Evolutionary conservation across 2,329 filamentous ascomycete species (phyloP).

Genomic region (Leptographium galeiforme): DNA sequence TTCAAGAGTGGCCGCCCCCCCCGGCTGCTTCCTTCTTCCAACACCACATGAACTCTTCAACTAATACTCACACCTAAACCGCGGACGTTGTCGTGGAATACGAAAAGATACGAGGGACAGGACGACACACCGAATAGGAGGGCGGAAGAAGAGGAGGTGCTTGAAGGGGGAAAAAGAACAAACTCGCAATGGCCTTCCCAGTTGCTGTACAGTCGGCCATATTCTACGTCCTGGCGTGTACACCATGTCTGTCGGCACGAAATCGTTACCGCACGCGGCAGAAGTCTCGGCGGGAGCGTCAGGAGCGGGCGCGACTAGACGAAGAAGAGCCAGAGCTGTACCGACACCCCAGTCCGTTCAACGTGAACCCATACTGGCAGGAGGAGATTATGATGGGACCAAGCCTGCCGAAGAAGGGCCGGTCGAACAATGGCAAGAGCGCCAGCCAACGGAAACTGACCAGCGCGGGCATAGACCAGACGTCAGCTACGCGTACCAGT

Average conservation of each 20-base stretch:
- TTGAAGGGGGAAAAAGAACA: background rate
- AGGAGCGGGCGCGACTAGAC: constrained; percentile 50
- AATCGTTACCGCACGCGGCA: constrained; percentile 58
- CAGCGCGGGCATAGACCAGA: constrained; percentile 42
- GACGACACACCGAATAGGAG: background rate
- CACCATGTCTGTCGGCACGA: constrained; percentile 60
- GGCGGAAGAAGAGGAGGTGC: background rate
- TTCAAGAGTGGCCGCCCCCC: background rate
- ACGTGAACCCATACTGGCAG: constrained; percentile 78
- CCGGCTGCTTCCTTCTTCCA: background rate
- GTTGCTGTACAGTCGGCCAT: constrained; percentile 59
- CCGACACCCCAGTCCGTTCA: constrained; percentile 67
- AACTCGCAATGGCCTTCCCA: constrained; percentile 32
- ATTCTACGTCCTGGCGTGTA: constrained; percentile 67
- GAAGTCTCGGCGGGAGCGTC: constrained; percentile 54
- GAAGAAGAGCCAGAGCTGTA: constrained; percentile 61
- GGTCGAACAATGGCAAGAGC: constrained; percentile 34
- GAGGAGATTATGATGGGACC: constrained; percentile 80
- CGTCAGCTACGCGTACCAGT: constrained; percentile 24
- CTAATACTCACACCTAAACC: background rate
- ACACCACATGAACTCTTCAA: background rate
- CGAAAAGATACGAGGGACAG: background rate
- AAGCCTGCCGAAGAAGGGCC: constrained; percentile 50
- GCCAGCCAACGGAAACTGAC: constrained; percentile 47
- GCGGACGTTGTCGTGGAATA: background rate